A percentile compares a stretch with the other conserved stretches of the same genome.
Evolutionary conservation across 176 grass and related monocot species (phyloP).

Genomic region (Eragrostis nindensis): DNA sequence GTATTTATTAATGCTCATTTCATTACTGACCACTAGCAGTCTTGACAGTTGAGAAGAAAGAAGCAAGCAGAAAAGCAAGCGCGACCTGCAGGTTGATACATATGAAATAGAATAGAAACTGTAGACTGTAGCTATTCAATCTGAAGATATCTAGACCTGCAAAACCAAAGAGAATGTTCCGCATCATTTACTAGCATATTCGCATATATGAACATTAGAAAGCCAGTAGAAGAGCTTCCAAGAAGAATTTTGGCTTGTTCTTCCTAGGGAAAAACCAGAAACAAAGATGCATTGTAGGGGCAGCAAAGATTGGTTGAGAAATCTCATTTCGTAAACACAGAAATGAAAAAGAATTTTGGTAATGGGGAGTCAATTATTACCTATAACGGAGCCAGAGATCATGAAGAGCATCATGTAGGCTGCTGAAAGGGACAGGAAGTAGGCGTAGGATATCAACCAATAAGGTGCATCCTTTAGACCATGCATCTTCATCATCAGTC

Average conservation of each 20-base stretch:
- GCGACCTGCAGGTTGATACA: constrained; percentile 69
- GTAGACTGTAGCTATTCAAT: constrained; percentile 59
- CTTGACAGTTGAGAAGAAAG: constrained; percentile 65
- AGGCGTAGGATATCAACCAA: constrained; percentile 64
- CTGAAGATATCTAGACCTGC: constrained; percentile 67
- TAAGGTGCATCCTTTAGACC: constrained; percentile 60
- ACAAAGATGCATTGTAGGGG: not conserved
- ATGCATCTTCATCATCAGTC: constrained; percentile 86
- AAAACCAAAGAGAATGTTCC: constrained; percentile 10
- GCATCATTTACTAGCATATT: constrained; percentile 32
- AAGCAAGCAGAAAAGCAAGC: constrained; percentile 52
- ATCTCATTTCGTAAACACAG: not conserved
- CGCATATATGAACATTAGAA: not conserved
- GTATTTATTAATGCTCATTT: not conserved
- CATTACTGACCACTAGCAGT: constrained; percentile 52
- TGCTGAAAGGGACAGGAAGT: constrained; percentile 58
- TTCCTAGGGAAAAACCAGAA: not conserved
- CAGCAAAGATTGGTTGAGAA: not conserved
- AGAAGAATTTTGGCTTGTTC: not conserved
- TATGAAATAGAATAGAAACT: constrained; percentile 65
- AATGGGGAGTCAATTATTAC: constrained; percentile 26
- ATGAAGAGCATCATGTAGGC: constrained; percentile 54
- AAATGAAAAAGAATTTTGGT: not conserved
- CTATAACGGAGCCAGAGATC: constrained; percentile 61
- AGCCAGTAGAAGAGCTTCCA: not conserved